phyloP scores from a whole-genome alignment of 345 rosid species.

The Citrus sinensis region DNA sequence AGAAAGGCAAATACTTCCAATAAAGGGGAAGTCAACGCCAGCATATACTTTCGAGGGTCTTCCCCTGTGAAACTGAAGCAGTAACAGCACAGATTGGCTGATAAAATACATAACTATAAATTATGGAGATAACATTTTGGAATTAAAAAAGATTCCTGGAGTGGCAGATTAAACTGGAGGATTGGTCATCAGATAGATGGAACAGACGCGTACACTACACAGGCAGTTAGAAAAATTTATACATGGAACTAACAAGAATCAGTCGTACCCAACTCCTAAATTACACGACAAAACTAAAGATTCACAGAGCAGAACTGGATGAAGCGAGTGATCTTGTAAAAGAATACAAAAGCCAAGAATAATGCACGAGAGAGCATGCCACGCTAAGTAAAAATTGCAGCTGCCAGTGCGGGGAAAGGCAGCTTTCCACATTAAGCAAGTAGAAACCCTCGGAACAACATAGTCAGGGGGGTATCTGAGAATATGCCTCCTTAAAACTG shows the following conservation, averaged over 20 bases:
- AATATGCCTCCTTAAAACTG: not conserved
- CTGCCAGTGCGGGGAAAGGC: not conserved
- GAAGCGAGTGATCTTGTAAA: not conserved
- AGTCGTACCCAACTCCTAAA: not conserved
- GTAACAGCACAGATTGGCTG: too few species aligned
- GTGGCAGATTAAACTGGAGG: not conserved
- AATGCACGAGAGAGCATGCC: not conserved
- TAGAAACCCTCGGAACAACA: not conserved
- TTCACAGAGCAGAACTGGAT: not conserved
- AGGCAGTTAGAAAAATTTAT: not conserved
- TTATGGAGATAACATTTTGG: not conserved
- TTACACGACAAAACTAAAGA: not conserved
- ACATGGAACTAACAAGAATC: not conserved
- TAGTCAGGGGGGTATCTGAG: too few species aligned
- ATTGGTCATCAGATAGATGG: not conserved
- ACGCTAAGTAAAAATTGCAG: not conserved
- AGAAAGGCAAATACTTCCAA: too few species aligned
- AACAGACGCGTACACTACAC: not conserved
- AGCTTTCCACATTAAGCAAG: constrained; percentile 1
- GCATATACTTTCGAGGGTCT: too few species aligned
- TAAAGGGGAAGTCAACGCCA: too few species aligned
- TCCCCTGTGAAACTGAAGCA: too few species aligned
- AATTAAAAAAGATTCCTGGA: too few species aligned
- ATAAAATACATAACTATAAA: not conserved
- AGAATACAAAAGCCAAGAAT: not conserved